Conservation (phyloP, 257 asterid genomes). For the Voacanga thouarsii region DNA sequence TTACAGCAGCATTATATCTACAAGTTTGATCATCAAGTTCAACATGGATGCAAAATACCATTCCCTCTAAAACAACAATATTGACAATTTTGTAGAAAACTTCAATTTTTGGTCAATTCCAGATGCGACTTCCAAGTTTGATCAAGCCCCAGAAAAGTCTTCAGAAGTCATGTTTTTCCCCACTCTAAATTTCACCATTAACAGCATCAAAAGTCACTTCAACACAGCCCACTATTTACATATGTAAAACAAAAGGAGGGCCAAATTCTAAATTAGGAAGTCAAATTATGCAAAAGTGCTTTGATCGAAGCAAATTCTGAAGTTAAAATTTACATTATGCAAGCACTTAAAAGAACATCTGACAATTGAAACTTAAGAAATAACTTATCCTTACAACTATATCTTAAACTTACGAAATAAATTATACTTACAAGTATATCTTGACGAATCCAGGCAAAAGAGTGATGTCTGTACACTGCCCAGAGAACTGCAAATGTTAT, state of each 20-base stretch:
- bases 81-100: not conserved
- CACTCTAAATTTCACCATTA: not conserved
- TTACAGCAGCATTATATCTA: slow-evolving; percentile 15
- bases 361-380: slow-evolving; percentile 1
- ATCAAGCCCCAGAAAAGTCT: not conserved
- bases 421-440: slow-evolving; percentile 69
- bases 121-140: not conserved
- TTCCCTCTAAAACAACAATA: not conserved
- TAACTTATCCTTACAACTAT: slow-evolving; percentile 56
- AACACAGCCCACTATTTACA: not conserved
- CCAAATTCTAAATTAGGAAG: not conserved
- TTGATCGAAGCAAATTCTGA: not conserved
- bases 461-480: slow-evolving; percentile 60
- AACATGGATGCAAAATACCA: not conserved
- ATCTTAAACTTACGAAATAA: slow-evolving; percentile 38
- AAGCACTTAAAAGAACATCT: not conserved
- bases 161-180: not conserved
- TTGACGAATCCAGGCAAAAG: slow-evolving; percentile 94
- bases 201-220: not conserved
- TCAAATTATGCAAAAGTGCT: not conserved
- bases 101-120: not conserved
- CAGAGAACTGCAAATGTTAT: slow-evolving; percentile 74
- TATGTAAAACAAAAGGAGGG: not conserved
- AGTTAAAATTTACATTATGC: not conserved
- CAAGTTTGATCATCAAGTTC: not conserved